Base-by-base conservation (phyloP, 2,329 filamentous ascomycete genomes). In the Colletotrichum kahawae region DNA sequence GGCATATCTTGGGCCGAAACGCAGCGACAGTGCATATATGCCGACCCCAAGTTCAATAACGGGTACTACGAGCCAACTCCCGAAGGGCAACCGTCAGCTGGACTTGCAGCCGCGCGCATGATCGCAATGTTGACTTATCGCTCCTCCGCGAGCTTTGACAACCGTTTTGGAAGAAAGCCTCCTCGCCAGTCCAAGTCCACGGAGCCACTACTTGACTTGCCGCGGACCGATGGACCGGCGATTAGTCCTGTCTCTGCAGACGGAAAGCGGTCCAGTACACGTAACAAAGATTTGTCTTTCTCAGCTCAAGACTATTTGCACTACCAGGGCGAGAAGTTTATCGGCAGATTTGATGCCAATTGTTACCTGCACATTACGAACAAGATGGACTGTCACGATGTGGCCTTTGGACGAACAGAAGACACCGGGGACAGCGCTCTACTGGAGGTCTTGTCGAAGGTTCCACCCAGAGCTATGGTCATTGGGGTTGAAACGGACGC, bases 1-100 rank as follows among this genome's bases (percentile, higher is more conserved):
- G 89, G 88, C 59, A 91, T 91, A 71, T 89, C 89, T 75, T 91
- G 89, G 89, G 88, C 88, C 4, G 89, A 91, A 80, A 87, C 88
- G 9, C 89, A 91, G 79, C 82, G 89, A 73, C 88, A 90, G 78
- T 88, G 88, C 67, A 82, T 85, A 33, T 82, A 80, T 64, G 77
- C 79, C 1, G 84, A 85, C 70, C 78, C 81, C 5, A 77, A 75
- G 38, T 85, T 82, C 67, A 74, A 79, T 24, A 79, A 81, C 57
- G 84, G 84, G 4, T 80, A 81, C 70, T 85, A 85, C 66, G 75
- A 79, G 12, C 80, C 82, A 4, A 75, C 68, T 2, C 83, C 83
- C 1, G 78, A 79, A 29, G 81, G 79, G 2, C 83, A 83, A 65
- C 84, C 84, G 8, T 69, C 77, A 1, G 77, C 78, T 5, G 84